phyloP scores from a whole-genome alignment of 2,329 filamentous ascomycete species.

The Tympanopsis confertula region DNA sequence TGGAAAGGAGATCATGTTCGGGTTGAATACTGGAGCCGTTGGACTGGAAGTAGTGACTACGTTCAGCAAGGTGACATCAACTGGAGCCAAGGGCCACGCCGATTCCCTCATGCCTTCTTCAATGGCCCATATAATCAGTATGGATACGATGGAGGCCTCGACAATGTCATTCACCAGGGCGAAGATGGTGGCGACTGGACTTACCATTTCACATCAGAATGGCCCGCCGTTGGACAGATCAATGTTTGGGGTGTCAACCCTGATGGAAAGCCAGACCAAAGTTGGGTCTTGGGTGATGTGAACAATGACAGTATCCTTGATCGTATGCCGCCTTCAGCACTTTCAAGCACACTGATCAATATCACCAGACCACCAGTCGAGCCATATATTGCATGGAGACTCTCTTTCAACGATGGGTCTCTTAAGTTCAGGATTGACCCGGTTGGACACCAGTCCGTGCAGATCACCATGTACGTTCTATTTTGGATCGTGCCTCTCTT shows the following conservation, averaged over 20 bases:
- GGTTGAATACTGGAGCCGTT: conserved; percentile 48
- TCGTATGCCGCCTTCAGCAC: conserved; percentile 45
- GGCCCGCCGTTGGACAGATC: conserved; percentile 47
- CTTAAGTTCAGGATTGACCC: conserved; percentile 38
- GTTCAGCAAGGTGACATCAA: conserved; percentile 43
- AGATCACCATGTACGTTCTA: conserved; percentile 40
- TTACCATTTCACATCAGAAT: conserved; percentile 50
- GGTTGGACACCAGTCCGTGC: conserved; percentile 36
- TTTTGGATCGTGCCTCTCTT: conserved; percentile 40
- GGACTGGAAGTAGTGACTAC: conserved; percentile 45
- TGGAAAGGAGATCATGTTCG: conserved; percentile 47
- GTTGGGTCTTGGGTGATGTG: conserved; percentile 46
- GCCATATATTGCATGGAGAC: conserved; percentile 40
- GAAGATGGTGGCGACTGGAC: conserved; percentile 38
- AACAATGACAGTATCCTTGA: conserved; percentile 49
- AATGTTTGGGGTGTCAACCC: conserved; percentile 59
- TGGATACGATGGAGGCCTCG: conserved; percentile 48
- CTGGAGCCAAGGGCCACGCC: conserved; percentile 25
- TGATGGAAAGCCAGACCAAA: conserved; percentile 48
- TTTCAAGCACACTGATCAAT: conserved; percentile 43
- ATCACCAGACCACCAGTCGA: conserved; percentile 40
- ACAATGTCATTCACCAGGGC: conserved; percentile 35
- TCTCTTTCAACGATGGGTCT: conserved; percentile 41
- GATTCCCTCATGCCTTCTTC: conserved; percentile 50
- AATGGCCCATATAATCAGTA: conserved; percentile 53